phyloP scores from a whole-genome alignment of 2,329 filamentous ascomycete genomes.

The Stachybotrys chlorohalonatus region DNA sequence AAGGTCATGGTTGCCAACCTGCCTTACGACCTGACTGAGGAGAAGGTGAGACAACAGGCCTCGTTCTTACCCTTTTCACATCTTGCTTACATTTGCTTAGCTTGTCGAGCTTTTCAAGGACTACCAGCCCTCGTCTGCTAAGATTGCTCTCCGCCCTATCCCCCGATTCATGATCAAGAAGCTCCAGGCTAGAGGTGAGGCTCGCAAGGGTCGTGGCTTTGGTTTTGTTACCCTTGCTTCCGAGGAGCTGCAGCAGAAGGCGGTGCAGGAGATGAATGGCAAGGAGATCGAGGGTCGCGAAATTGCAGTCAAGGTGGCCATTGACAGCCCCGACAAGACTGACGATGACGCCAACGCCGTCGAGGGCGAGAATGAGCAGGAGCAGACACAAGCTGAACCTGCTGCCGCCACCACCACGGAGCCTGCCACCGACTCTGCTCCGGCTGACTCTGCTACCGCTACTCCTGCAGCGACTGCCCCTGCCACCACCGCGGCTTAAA shows the following conservation, averaged over 20 bases:
- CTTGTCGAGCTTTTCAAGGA: conserved; percentile 94
- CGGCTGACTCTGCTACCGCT: conserved; percentile 5
- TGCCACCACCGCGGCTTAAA: conserved; percentile 21
- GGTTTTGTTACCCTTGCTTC: conserved; percentile 94
- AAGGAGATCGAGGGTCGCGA: conserved; percentile 98
- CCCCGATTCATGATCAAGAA: conserved; percentile 99
- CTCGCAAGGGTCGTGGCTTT: conserved; percentile 98
- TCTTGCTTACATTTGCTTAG: conserved; percentile 34
- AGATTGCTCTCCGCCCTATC: conserved; percentile 97
- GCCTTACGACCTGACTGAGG: conserved; percentile 94
- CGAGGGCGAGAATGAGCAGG: conserved; percentile 34
- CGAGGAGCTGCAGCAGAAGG: conserved; percentile 96
- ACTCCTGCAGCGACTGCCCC: neutral
- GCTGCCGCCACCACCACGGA: conserved; percentile 17
- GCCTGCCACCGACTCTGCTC: conserved; percentile 12
- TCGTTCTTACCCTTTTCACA: conserved; percentile 10
- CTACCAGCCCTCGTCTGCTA: conserved; percentile 88
- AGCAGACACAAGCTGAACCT: conserved; percentile 25
- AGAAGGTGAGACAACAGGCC: conserved; percentile 59
- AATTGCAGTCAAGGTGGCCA: conserved; percentile 99
- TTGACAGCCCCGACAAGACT: conserved; percentile 96
- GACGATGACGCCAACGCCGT: conserved; percentile 68
- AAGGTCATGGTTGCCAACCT: conserved; percentile 99
- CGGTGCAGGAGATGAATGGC: conserved; percentile 96
- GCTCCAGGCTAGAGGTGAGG: conserved; percentile 93